A percentile compares a stretch with the other conserved stretches of the same genome.
Conservation (phyloP, 345 rosid genomes). For the Linum tenue region DNA sequence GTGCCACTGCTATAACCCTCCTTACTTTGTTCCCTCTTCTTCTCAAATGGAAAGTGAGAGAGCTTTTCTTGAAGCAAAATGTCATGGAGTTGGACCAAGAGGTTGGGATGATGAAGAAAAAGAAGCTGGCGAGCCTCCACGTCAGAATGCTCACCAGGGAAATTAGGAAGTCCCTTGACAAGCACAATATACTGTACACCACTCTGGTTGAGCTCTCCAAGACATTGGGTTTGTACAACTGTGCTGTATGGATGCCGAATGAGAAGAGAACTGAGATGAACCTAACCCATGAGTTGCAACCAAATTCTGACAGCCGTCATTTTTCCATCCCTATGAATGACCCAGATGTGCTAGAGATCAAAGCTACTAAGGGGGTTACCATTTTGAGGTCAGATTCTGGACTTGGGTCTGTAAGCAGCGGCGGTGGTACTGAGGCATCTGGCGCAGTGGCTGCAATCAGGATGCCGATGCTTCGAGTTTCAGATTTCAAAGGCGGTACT, state of each 20-base stretch:
- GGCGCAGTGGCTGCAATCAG: constrained; percentile 84
- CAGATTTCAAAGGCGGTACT: constrained; percentile 90
- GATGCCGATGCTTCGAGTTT: constrained; percentile 82
- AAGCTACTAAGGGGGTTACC: constrained; percentile 51
- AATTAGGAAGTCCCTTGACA: constrained; percentile 81
- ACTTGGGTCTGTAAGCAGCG: constrained; percentile 63
- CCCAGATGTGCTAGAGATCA: constrained; percentile 55
- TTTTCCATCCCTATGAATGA: constrained; percentile 40
- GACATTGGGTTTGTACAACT: constrained; percentile 76
- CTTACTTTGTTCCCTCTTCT: constrained; percentile 79
- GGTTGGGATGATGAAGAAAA: constrained; percentile 83
- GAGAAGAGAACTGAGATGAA: constrained; percentile 56
- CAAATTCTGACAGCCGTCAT: constrained; percentile 27
- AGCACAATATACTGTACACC: constrained; percentile 69
- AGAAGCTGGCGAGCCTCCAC: constrained; percentile 78
- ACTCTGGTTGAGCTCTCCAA: constrained; percentile 85
- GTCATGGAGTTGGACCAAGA: constrained; percentile 79
- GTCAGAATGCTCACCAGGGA: constrained; percentile 82
- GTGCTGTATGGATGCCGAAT: constrained; percentile 96
- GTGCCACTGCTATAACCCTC: constrained; percentile 83
- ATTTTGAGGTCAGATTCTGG: constrained; percentile 51
- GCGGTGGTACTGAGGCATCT: constrained; percentile 35
- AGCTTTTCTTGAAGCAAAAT: constrained; percentile 80
- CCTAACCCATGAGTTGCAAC: constrained; percentile 62
- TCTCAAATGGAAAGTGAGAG: constrained; percentile 82